These are phyloP conservation scores for Dichomitus squalens DNA, from an alignment of 1,284 basidiomycete species.

Conservation along the genomic window DNA sequence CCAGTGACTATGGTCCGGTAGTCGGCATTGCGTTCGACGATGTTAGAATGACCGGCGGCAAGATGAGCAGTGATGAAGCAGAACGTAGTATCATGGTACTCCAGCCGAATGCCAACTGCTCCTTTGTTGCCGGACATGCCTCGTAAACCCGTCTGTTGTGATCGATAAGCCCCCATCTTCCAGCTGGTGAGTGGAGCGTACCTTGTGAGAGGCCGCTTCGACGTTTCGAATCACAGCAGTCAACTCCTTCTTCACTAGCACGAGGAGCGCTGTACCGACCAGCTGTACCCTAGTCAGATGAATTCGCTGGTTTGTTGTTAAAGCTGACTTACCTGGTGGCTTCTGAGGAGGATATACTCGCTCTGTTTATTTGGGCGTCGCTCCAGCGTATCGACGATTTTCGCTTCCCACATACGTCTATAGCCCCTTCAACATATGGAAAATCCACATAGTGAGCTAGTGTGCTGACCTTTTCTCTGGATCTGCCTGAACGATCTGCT, in stretches of 20 bases:
- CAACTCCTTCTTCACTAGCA: conserved; percentile 81
- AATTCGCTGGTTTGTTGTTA: not conserved
- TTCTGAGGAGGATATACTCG: conserved; percentile 86
- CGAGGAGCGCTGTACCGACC: conserved; percentile 91
- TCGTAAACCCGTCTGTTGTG: conserved; percentile 82
- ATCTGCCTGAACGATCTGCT: conserved; percentile 96
- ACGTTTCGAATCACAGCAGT: conserved; percentile 85
- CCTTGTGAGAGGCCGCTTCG: conserved; percentile 92
- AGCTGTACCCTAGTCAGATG: conserved; percentile 50
- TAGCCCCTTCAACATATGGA: not conserved
- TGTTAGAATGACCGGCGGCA: conserved; percentile 90
- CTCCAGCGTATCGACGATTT: conserved; percentile 80
- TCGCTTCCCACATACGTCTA: conserved; percentile 86
- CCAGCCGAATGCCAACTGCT: conserved; percentile 90
- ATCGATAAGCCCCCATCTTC: not conserved
- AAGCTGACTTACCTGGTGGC: conserved; percentile 74
- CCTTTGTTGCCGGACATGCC: conserved; percentile 99
- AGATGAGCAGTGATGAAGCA: conserved; percentile 97
- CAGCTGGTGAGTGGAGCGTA: conserved; percentile 28
- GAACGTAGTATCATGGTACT: conserved; percentile 88
- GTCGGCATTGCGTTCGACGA: conserved; percentile 91
- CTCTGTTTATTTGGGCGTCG: conserved; percentile 64
- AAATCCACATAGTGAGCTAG: not conserved
- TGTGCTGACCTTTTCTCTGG: conserved; percentile 81
- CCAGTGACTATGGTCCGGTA: conserved; percentile 87